Percentiles rank a stretch among this genome's conserved stretches.
These are phyloP conservation scores for Penicillium subrubescens DNA, from an alignment of 495 filamentous ascomycete genomes.

Conservation along the genomic window DNA sequence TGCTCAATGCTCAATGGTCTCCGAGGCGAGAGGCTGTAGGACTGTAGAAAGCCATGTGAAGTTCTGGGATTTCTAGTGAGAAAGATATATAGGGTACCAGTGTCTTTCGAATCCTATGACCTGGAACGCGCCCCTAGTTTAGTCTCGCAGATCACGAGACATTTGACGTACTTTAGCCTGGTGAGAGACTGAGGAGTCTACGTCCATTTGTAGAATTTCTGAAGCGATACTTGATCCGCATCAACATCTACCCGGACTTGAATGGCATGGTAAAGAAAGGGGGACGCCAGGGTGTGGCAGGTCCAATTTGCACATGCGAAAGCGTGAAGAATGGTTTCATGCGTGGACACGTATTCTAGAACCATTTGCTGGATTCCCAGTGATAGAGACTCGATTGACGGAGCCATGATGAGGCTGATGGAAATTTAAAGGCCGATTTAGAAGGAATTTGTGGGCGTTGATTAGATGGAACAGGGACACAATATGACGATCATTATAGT, in stretches of 20 bases:
- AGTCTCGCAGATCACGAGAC: not conserved
- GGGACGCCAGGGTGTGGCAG: not conserved
- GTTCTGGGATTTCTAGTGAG: not conserved
- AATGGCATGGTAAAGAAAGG: not conserved
- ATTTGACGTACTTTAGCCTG: not conserved
- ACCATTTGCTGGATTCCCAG: not conserved
- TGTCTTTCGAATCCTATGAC: not conserved
- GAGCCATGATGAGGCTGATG: not conserved
- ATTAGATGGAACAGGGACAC: not conserved
- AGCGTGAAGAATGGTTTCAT: not conserved
- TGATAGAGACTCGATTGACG: not conserved
- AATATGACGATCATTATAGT: not conserved
- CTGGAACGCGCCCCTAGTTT: not conserved
- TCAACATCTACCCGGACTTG: not conserved
- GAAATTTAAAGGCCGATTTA: not conserved
- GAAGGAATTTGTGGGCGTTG: not conserved
- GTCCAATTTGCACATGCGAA: not conserved
- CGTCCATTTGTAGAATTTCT: not conserved
- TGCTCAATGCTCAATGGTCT: not conserved
- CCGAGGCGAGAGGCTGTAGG: not conserved
- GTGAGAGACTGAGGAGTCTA: not conserved
- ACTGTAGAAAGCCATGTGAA: not conserved
- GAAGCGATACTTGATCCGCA: not conserved
- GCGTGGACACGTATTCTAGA: not conserved
- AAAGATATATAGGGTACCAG: not conserved